phyloP scores from a whole-genome alignment of 2,329 filamentous ascomycete species.

The Fusarium anguioides region DNA sequence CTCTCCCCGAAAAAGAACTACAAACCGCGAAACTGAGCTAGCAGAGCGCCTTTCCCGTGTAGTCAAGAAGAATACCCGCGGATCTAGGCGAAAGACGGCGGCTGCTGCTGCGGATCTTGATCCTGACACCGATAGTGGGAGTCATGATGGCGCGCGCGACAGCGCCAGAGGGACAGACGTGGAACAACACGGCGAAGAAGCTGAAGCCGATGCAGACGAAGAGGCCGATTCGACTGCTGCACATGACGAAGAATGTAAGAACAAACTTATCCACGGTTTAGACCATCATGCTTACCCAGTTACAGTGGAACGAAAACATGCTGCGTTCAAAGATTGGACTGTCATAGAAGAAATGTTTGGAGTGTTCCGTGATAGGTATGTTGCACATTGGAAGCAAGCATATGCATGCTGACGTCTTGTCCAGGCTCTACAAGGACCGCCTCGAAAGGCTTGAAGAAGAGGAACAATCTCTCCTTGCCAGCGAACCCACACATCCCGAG shows the following conservation, averaged over 20 bases:
- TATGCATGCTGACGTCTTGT: conserved; percentile 34
- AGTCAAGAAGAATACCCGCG: conserved; percentile 56
- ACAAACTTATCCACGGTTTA: conserved; percentile 3
- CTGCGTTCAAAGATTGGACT: conserved; percentile 81
- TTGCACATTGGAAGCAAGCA: conserved; percentile 12
- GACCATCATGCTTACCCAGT: conserved; percentile 34
- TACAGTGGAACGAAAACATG: conserved; percentile 79
- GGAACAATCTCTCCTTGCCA: conserved; percentile 69
- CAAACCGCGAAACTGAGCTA: conserved; percentile 47
- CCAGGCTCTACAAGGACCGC: conserved; percentile 87
- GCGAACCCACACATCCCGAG: conserved; percentile 84
- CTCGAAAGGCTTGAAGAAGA: conserved; percentile 82
- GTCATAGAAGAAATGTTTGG: conserved; percentile 90
- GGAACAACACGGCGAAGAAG: conserved; percentile 63
- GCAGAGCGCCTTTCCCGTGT: conserved; percentile 49
- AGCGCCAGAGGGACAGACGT: conserved; percentile 55
- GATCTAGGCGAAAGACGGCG: conserved; percentile 53
- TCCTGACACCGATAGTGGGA: conserved; percentile 49
- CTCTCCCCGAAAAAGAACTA: conserved; percentile 45
- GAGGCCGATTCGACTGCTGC: conserved; percentile 68
- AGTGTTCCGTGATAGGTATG: conserved; percentile 81
- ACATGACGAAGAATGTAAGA: conserved; percentile 73
- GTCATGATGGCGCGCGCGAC: conserved; percentile 49
- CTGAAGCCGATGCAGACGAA: conserved; percentile 67
- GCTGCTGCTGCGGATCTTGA: conserved; percentile 45